Evolutionary conservation across 176 grass and related monocot species (phyloP), one percentile per base, ranked within the genome.

Genomic region (Hsuehochloa calcarea): DNA sequence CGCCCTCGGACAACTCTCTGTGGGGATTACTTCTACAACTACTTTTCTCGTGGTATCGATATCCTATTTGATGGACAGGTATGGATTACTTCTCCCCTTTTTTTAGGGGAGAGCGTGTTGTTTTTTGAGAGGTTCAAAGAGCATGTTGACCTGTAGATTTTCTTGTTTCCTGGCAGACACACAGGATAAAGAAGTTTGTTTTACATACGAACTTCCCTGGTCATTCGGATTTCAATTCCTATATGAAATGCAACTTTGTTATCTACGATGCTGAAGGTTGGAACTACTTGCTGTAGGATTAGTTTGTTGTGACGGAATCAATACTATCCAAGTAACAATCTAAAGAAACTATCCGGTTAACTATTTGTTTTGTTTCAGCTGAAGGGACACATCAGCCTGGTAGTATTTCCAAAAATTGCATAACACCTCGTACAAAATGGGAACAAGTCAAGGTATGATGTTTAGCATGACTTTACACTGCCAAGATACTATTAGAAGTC

Each of bases 21-120:
- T 65, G 91, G 93, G 3, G 93, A 98, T 72, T 95, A 98, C 11
- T 98, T 98, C 25, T 98, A 95, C 40, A 98, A 92, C 54, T 98
- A 95, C 80, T 98, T 95, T 80, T 89, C 96, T 26, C 93, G 96
- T 84, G 96, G 96, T 74, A 68, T 98, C 39, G 96, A 98, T 86
- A 92, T 98, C 80, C 85, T 98, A 94, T 98, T 98, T 95, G 93
- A 98, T 75, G 91, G 96, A 65, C 93, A 96, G 91, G 96, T 98
- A 85, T 31, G 39, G 49, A 79, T 6, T 80, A 65, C 43, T 51
- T 90, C 61, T 82, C 17, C 14, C 7, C 37, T 35, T 80, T 67
- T 52, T 80, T 51, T 50, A 51, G 1, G 14, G 49, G 49, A 51
- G 10, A 39, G 70, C 29, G 2, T 51, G 49, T 51, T 51, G 49